Conservation (phyloP, 2,329 filamentous ascomycete species). For the Aureobasidium namibiae region DNA sequence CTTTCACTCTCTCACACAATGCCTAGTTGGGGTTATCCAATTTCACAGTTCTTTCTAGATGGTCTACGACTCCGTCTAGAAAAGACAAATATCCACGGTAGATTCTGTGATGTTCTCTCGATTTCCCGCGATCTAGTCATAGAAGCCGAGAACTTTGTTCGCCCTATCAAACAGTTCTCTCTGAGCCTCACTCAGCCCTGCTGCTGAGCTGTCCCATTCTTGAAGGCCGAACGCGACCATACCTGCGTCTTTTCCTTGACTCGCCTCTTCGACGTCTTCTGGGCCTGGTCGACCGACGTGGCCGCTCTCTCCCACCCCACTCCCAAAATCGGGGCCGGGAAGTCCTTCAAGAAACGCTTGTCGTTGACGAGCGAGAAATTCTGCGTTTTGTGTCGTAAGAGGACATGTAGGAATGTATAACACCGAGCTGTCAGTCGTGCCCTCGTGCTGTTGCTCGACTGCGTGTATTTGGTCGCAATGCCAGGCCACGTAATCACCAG, state of each 20-base stretch:
- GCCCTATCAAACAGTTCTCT: conserved; percentile 42
- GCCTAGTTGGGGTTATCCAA: no score
- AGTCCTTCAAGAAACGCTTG: conserved; percentile 58
- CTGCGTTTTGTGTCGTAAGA: conserved; percentile 63
- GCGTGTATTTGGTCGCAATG: conserved; percentile 62
- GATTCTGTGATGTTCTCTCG: background rate
- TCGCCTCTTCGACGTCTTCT: conserved; percentile 27
- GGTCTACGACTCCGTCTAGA: no score
- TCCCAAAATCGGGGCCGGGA: conserved; percentile 40
- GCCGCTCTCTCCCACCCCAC: conserved; percentile 55
- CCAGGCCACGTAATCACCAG: conserved; percentile 70
- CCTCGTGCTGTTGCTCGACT: conserved; percentile 70
- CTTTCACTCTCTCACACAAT: no score
- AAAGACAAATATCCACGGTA: no score
- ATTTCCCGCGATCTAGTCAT: background rate
- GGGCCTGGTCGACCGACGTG: conserved; percentile 36
- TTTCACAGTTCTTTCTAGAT: no score
- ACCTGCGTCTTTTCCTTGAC: conserved; percentile 32
- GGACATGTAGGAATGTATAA: conserved; percentile 86
- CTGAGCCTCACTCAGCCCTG: conserved; percentile 43
- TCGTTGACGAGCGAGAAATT: conserved; percentile 63
- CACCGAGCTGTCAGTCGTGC: conserved; percentile 67
- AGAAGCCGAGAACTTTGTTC: conserved; percentile 48
- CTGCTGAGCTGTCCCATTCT: conserved; percentile 39
- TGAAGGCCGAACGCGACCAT: conserved; percentile 48